These are phyloP conservation scores for Trichosanthes cucumerina DNA, from an alignment of 306 rosid genomes.

Conservation along the genomic window DNA sequence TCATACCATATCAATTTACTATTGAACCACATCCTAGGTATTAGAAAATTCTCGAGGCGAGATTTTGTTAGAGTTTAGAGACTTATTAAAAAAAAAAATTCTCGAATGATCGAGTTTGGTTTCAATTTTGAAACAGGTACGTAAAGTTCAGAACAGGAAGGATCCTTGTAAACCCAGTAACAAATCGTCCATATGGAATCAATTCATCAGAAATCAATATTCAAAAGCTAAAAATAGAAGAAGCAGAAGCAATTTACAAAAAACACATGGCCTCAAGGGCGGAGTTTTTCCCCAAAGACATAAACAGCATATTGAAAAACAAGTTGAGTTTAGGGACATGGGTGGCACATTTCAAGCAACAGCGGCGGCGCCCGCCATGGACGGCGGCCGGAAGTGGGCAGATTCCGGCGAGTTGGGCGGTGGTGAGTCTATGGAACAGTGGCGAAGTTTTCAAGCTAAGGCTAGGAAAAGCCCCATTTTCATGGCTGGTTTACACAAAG, in stretches of 20 bases:
- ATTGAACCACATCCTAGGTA: too few relatives aligned
- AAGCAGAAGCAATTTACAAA: constrained; percentile 59
- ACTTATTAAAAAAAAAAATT: too few relatives aligned
- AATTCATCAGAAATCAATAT: constrained; percentile 40
- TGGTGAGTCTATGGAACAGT: constrained; percentile 86
- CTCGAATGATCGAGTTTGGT: too few relatives aligned
- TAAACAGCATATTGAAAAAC: constrained; percentile 46
- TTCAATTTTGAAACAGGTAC: constrained; percentile 22
- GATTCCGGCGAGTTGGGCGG: constrained; percentile 59
- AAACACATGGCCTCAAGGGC: constrained; percentile 52
- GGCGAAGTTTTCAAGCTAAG: constrained; percentile 61
- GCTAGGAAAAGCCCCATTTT: constrained; percentile 59
- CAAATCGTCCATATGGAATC: constrained; percentile 20
- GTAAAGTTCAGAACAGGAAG: constrained; percentile 60
- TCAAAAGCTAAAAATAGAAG: constrained; percentile 45
- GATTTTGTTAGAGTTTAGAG: too few relatives aligned
- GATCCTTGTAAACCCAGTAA: constrained; percentile 68
- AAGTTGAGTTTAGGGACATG: constrained; percentile 81
- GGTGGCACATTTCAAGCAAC: constrained; percentile 63
- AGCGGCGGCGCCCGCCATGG: constrained; percentile 14
- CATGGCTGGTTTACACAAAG: constrained; percentile 52
- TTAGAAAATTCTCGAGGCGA: too few relatives aligned
- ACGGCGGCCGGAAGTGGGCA: constrained; percentile 15
- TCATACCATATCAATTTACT: too few relatives aligned
- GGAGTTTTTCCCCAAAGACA: constrained; percentile 73